phyloP scores from a whole-genome alignment of 441 rosid genomes.

The Adansonia grandidieri region DNA sequence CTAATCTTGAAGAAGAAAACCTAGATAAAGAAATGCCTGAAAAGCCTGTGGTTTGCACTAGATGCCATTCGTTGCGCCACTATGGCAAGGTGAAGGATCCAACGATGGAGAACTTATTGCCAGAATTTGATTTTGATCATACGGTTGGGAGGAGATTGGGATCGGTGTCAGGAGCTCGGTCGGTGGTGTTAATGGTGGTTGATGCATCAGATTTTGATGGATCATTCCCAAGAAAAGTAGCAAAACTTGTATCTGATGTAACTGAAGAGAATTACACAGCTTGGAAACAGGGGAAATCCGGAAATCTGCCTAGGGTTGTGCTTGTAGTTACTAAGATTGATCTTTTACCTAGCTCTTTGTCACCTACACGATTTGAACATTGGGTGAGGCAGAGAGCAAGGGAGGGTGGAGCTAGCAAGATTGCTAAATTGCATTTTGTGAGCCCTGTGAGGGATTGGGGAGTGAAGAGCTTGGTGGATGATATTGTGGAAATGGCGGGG shows the following conservation, averaged over 20 bases:
- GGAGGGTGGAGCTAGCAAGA: constrained; percentile 70
- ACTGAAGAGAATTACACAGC: constrained; percentile 67
- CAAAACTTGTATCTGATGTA: constrained; percentile 66
- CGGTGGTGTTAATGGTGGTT: constrained; percentile 80
- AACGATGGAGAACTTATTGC: constrained; percentile 80
- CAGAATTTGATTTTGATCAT: constrained; percentile 87
- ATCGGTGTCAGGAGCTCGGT: constrained; percentile 65
- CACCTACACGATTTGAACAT: constrained; percentile 75
- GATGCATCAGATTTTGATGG: constrained; percentile 93
- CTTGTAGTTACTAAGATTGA: constrained; percentile 89
- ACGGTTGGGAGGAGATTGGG: constrained; percentile 76
- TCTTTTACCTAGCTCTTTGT: constrained; percentile 69
- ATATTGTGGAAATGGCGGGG: constrained; percentile 70
- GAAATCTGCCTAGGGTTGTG: constrained; percentile 76
- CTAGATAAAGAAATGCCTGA: constrained; percentile 24
- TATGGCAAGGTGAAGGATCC: constrained; percentile 89
- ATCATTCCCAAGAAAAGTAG: constrained; percentile 78
- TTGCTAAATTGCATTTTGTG: constrained; percentile 81
- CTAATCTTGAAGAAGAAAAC: constrained; percentile 12
- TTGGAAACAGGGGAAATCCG: constrained; percentile 87
- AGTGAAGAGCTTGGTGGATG: constrained; percentile 74
- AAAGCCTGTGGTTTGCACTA: constrained; percentile 72
- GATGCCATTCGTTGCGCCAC: constrained; percentile 88
- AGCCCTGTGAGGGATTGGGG: constrained; percentile 89
- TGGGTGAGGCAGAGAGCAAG: constrained; percentile 89